Conservation (phyloP, 139 green algal genomes). For the Trebouxia sp. region DNA sequence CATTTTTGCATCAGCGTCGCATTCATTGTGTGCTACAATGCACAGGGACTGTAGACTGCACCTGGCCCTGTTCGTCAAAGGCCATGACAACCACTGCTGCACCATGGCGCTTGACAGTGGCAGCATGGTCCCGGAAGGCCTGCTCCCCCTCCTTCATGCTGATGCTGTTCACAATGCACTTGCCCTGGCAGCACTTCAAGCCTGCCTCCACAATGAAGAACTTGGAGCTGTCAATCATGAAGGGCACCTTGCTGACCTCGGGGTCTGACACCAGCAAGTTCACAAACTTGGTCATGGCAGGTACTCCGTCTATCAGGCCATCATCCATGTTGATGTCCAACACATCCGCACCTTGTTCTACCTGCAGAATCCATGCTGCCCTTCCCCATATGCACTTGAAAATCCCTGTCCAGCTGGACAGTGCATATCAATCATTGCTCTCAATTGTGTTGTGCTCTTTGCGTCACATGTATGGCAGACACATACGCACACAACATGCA, state of each 20-base stretch:
- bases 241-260: slow-evolving; percentile 91
- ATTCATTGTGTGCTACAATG: slow-evolving; percentile 85
- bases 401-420: no score
- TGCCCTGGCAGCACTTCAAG: slow-evolving; percentile 96
- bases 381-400: no score
- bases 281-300: slow-evolving; percentile 95
- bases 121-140: slow-evolving; percentile 82
- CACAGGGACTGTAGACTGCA: slow-evolving; percentile 52
- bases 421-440: no score
- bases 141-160: slow-evolving; percentile 97
- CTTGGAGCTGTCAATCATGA: slow-evolving; percentile 99
- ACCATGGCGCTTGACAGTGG: slow-evolving; percentile 83
- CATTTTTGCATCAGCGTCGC: no score
- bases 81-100: slow-evolving; percentile 98
- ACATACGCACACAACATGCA: no score
- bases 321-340: slow-evolving; percentile 99
- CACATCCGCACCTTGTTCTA: slow-evolving; percentile 84
- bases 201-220: slow-evolving; percentile 97
- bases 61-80: slow-evolving; percentile 95
- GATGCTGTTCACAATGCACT: slow-evolving; percentile 99
- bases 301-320: slow-evolving; percentile 93
- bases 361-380: no score
- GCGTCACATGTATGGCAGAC: no score
- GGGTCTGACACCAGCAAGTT: slow-evolving; percentile 97
- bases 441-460: no score